Evolutionary conservation across 805 yeast species (phyloP), one percentile per base, ranked within the genome.

Genomic region (Lachancea waltii): DNA sequence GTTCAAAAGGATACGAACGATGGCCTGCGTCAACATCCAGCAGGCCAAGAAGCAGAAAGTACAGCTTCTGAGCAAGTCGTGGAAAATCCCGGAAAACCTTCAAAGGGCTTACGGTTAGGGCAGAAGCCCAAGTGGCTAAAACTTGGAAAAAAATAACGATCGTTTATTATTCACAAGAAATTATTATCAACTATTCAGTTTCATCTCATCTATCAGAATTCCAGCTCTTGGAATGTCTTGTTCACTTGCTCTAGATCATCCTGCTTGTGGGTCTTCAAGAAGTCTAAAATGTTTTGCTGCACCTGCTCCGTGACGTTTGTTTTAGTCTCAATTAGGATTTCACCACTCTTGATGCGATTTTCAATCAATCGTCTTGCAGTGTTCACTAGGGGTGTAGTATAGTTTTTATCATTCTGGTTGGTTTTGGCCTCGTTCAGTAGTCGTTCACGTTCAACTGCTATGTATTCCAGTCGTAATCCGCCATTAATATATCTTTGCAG

Each of bases 81-180:
- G 30, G 27, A 0, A 40, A 33, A 30, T 5, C 15, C 25, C 6
- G 20, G 7, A 10, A 24, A 23, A 20, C 25, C 31, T 16, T n/a
- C 31, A n/a, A 26, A 14, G 4, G 29, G 33, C 4, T 14, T 32
- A 22, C 25, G 30, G 8, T 13, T 30, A 10, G 35, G 36, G 36
- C 59, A 61, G 35, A 40, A 62, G 2, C 70, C 71, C 9, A 66
- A 62, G 38, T 67, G 70, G 68, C 47, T 68, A 32, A 65, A 60
- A 37, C 33, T 66, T 16, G 58, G 68, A 14, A 67, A 65, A 40
- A 63, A 62, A 43, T 63, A 45, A 40, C 28, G 16, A 19, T 13
- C 13, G n/a, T 19, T 26, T 14, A 9, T 18, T 23, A 13, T 36
- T 30, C 24, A 14, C 14, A 36, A 25, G 36, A 30, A 22, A 22